Conservation (phyloP, 768 basidiomycete genomes). For the Suillus hirtellus region DNA sequence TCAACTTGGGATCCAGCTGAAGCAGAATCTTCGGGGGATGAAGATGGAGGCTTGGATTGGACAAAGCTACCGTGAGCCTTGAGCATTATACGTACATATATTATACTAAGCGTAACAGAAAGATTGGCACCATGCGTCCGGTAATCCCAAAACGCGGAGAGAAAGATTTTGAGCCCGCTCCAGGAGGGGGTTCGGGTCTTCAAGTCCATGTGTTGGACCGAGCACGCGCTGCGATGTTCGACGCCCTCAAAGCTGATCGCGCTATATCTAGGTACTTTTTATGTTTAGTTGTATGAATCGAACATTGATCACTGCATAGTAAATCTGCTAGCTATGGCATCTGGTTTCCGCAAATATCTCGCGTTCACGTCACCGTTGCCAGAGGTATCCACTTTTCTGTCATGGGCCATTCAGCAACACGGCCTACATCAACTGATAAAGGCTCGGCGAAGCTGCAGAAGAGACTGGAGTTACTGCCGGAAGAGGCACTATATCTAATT, state of each 20-base stretch:
- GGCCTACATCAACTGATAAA: conserved; percentile 37
- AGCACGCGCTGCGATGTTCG: conserved; percentile 84
- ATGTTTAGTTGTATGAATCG: neutral
- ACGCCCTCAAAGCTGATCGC: conserved; percentile 70
- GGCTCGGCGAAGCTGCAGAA: conserved; percentile 52
- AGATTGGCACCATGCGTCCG: conserved; percentile 44
- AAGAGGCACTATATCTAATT: conserved; percentile 92
- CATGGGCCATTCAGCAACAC: conserved; percentile 78
- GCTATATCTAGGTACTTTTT: conserved; percentile 67
- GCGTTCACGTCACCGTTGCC: conserved; percentile 67
- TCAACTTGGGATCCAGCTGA: conserved; percentile 35
- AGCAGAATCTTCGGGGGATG: conserved; percentile 65
- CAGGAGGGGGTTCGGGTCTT: conserved; percentile 62
- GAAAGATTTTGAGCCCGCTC: conserved; percentile 91
- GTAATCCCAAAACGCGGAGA: conserved; percentile 95
- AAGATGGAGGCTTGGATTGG: conserved; percentile 81
- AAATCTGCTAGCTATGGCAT: conserved; percentile 79
- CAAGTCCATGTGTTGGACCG: conserved; percentile 82
- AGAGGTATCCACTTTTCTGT: conserved; percentile 82
- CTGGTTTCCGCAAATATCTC: conserved; percentile 68
- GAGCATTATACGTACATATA: conserved; percentile 12
- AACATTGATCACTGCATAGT: conserved; percentile 36
- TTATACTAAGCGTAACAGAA: conserved; percentile 18
- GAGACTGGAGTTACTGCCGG: conserved; percentile 84
- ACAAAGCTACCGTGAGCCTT: conserved; percentile 64